Conservation (phyloP, 1,139 yeast genomes). For the Saccharomyces pastorianus region DNA sequence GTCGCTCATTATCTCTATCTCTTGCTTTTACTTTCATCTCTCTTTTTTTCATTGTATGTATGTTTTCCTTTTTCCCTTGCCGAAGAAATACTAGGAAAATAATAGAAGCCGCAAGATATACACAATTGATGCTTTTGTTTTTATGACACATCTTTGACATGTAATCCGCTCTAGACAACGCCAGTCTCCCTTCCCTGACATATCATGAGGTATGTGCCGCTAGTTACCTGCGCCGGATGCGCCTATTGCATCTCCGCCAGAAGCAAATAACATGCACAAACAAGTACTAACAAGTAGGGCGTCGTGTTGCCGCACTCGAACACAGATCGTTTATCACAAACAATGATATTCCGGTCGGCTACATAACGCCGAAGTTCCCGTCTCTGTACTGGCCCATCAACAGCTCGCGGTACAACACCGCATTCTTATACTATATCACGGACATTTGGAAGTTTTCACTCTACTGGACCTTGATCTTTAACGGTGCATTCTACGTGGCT, state of each 20-base stretch:
- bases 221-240: too few relatives aligned
- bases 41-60: neutral
- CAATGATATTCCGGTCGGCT: slow-evolving; percentile 66
- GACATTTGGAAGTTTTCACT: slow-evolving; percentile 87
- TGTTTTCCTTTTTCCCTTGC: too few relatives aligned
- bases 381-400: slow-evolving; percentile 66
- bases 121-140: too few relatives aligned
- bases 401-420: slow-evolving; percentile 38
- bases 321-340: slow-evolving; percentile 31
- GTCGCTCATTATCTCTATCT: too few relatives aligned
- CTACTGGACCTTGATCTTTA: slow-evolving; percentile 70
- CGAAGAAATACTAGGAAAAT: too few relatives aligned
- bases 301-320: too few relatives aligned
- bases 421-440: slow-evolving; percentile 55
- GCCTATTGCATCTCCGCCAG: too few relatives aligned
- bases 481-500: slow-evolving; percentile 50
- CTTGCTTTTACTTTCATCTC: neutral
- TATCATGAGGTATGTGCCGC: too few relatives aligned
- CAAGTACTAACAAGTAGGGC: neutral
- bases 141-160: too few relatives aligned
- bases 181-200: too few relatives aligned
- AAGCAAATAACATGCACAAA: neutral
- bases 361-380: slow-evolving; percentile 72
- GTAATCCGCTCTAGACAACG: too few relatives aligned
- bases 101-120: too few relatives aligned